Conservation (phyloP, 768 basidiomycete species). For the Agrocybe praecox region DNA sequence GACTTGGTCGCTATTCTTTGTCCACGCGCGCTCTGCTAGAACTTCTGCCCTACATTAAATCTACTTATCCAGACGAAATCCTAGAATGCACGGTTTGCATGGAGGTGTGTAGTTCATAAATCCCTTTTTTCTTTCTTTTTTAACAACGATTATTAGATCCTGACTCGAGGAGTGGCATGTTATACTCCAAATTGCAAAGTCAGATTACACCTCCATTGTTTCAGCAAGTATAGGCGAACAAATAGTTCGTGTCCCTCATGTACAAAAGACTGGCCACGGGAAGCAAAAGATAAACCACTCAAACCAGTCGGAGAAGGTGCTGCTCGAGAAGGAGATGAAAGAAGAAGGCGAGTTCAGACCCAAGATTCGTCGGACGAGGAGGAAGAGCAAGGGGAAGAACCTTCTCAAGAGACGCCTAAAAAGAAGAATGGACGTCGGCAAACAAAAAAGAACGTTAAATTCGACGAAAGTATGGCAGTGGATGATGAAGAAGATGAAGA, state of each 20-base stretch:
- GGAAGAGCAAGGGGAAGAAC: conserved; percentile 39
- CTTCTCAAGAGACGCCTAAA: conserved; percentile 28
- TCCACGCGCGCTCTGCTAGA: conserved; percentile 77
- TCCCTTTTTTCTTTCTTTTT: not conserved
- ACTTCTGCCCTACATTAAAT: conserved; percentile 71
- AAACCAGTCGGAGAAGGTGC: conserved; percentile 71
- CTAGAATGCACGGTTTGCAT: conserved; percentile 75
- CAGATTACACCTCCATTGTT: conserved; percentile 69
- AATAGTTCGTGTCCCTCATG: conserved; percentile 59
- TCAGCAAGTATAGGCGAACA: conserved; percentile 45
- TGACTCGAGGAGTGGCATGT: conserved; percentile 73
- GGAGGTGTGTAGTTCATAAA: conserved; percentile 48
- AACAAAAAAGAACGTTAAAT: conserved; percentile 13
- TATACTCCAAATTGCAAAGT: conserved; percentile 60
- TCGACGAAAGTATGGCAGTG: conserved; percentile 41
- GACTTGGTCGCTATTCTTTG: conserved; percentile 74
- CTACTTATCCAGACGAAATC: conserved; percentile 70
- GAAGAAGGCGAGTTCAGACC: conserved; percentile 33
- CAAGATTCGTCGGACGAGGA: conserved; percentile 34
- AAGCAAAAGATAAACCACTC: conserved; percentile 47
- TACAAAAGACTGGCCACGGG: conserved; percentile 57
- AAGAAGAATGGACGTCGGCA: conserved; percentile 5
- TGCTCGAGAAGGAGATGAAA: conserved; percentile 60
- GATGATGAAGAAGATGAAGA: conserved; percentile 37
- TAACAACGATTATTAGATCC: conserved; percentile 41